Evolutionary conservation across 2,329 filamentous ascomycete genomes (phyloP), one percentile per base, ranked within the genome.

Genomic region (Delphinella strobiligena): DNA sequence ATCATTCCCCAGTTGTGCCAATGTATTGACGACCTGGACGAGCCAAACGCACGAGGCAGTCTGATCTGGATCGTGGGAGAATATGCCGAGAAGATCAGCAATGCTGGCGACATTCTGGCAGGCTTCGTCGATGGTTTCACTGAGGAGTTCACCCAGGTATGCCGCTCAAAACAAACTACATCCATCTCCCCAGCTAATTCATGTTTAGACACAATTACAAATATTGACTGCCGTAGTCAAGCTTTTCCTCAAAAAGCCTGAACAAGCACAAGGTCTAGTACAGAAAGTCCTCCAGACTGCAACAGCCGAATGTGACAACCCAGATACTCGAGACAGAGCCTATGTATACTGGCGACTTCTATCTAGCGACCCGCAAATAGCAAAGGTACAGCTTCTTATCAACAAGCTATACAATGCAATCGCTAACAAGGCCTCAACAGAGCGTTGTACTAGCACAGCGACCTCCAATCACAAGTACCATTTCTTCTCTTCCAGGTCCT

Each of bases 61-160:
- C 67, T 98, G 44, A 96, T 98, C 54, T 98, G 91, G 91, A 96
- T 98, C 50, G 89, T 98, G 4, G 91, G 91, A 50, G 91, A 98
- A 60, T 98, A 98, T 58, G 91, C 91, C 1, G 91, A 98, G 67
- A 98, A 98, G 71, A 98, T 98, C 55, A 93, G 77, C 65, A 96
- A 98, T 53, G 91, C 91, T n/a, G 87, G 88, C 47, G 86, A 96
- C 51, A 96, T 98, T 46, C 63, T 98, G 43, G 73, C 78, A 38
- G 80, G 82, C 14, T 98, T 98, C 55, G 89, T 95, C 10, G 91
- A 96, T 41, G 81, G 79, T 1, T 96, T 98, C 60, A 82, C 83
- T 59, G 91, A 96, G 58, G 91, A 98, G 60, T 96, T 95, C 56
- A 91, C 88, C 38, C 89, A 93, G 69, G 82, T 85, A 58, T 50